phyloP scores from a whole-genome alignment of 2,329 filamentous ascomycete genomes.

The Talaromyces sp. region DNA sequence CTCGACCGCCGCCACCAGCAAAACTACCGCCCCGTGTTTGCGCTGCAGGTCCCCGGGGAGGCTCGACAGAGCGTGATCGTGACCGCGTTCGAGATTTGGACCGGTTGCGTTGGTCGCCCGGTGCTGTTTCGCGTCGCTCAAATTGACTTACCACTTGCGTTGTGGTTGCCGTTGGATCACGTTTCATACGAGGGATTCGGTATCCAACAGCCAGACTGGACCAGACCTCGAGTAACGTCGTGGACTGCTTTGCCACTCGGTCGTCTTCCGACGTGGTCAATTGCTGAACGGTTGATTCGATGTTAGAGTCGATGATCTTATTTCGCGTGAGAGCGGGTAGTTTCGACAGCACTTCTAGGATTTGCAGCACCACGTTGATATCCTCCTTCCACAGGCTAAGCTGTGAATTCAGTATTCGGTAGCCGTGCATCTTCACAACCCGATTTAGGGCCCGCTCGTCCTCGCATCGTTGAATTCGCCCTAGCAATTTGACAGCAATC shows the following conservation, averaged over 20 bases:
- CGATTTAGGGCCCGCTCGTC: slow-evolving; percentile 82
- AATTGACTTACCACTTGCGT: slow-evolving; percentile 58
- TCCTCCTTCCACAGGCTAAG: slow-evolving; percentile 84
- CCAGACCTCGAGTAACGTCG: slow-evolving; percentile 74
- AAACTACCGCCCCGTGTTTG: slow-evolving; percentile 49
- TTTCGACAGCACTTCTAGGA: slow-evolving; percentile 80
- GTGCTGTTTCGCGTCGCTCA: slow-evolving; percentile 50
- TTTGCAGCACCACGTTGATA: slow-evolving; percentile 80
- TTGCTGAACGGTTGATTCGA: slow-evolving; percentile 72
- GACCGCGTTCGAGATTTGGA: slow-evolving; percentile 47
- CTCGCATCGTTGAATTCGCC: slow-evolving; percentile 78
- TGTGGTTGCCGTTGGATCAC: slow-evolving; percentile 59
- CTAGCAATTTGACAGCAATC: slow-evolving; percentile 92
- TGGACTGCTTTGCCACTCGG: slow-evolving; percentile 66
- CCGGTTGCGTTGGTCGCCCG: slow-evolving; percentile 20
- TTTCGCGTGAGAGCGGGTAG: slow-evolving; percentile 90
- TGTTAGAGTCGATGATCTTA: slow-evolving; percentile 95
- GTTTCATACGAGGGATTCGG: slow-evolving; percentile 84
- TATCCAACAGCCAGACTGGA: slow-evolving; percentile 85
- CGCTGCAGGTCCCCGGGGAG: slow-evolving; percentile 38
- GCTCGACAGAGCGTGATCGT: slow-evolving; percentile 41
- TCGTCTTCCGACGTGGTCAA: slow-evolving; percentile 66
- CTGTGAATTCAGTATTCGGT: slow-evolving; percentile 86
- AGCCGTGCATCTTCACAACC: slow-evolving; percentile 94
- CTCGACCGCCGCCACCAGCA: slow-evolving; percentile 40